A percentile compares a stretch with the other conserved stretches of the same genome.
Conservation (phyloP, 179 eudicot species). For the Beta lomatogona region DNA sequence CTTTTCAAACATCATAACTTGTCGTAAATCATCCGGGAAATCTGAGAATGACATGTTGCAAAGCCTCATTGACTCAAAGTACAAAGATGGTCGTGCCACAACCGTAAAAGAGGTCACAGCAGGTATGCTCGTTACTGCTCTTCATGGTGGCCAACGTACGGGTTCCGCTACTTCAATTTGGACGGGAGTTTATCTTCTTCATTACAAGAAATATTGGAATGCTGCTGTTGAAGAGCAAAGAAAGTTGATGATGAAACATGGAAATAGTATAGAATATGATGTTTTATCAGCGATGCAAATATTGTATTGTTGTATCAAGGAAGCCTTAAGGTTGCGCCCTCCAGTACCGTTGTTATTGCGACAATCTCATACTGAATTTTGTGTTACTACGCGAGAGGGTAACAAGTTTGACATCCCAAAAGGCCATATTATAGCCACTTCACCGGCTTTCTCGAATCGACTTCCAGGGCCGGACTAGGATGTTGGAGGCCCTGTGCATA, state of each 20-base stretch:
- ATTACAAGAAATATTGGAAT: conserved; percentile 43
- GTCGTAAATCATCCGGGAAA: conserved; percentile 63
- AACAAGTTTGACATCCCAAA: conserved; percentile 80
- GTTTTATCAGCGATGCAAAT: conserved; percentile 73
- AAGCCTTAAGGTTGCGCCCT: conserved; percentile 88
- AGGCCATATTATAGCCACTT: conserved; percentile 87
- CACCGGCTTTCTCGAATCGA: conserved; percentile 79
- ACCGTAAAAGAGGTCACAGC: conserved; percentile 80
- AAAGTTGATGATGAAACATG: conserved; percentile 45
- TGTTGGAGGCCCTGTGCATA: too few species aligned
- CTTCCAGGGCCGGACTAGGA: too few species aligned
- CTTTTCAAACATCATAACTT: conserved; percentile 55
- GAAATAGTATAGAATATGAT: conserved; percentile 66
- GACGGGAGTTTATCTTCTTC: conserved; percentile 87
- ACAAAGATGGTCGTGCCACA: conserved; percentile 81
- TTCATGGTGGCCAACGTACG: conserved; percentile 86
- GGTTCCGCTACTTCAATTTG: conserved; percentile 87
- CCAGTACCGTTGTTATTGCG: conserved; percentile 76
- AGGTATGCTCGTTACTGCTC: conserved; percentile 80
- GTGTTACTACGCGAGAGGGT: conserved; percentile 70
- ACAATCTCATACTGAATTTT: conserved; percentile 71
- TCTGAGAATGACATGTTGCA: conserved; percentile 74
- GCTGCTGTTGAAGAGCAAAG: conserved; percentile 65
- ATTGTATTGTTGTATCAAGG: conserved; percentile 73
- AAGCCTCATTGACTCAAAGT: conserved; percentile 79